A percentile compares a stretch with the other conserved stretches of the same genome.
Conservation (phyloP, 345 rosid genomes). For the Leavenworthia alabamica region DNA sequence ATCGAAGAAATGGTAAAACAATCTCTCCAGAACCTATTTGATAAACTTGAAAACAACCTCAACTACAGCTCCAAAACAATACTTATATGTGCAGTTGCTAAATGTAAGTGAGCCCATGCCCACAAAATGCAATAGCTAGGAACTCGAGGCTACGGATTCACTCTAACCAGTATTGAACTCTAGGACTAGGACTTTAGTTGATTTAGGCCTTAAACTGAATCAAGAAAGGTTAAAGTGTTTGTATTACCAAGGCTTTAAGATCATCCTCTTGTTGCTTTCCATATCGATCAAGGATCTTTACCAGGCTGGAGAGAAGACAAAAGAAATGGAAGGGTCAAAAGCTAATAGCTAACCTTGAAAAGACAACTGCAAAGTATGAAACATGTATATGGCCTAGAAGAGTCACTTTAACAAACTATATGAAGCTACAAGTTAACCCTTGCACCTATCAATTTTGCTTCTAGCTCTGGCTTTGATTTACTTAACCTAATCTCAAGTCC, state of each 20-base stretch:
- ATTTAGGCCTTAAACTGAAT: not conserved
- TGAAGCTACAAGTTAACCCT: too few relatives aligned
- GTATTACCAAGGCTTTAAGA: constrained; percentile 30
- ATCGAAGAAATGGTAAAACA: too few relatives aligned
- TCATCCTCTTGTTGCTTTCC: constrained; percentile 21
- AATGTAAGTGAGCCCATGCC: not conserved
- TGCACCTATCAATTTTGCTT: not conserved
- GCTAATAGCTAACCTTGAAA: constrained; percentile 5
- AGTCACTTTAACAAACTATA: too few relatives aligned
- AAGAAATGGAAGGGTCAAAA: not conserved
- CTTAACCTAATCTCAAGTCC: not conserved
- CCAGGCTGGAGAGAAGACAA: constrained; percentile 19
- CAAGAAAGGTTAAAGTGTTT: not conserved
- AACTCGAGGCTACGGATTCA: not conserved
- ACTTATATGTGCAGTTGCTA: not conserved
- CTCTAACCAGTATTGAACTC: not conserved
- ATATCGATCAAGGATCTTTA: constrained; percentile 32
- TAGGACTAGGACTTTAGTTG: not conserved
- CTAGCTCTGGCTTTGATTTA: not conserved
- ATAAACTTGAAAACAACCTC: too few relatives aligned
- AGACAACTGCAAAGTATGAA: not conserved
- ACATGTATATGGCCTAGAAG: too few relatives aligned
- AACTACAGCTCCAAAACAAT: constrained; percentile 6
- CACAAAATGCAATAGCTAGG: not conserved
- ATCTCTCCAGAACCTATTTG: too few relatives aligned